A percentile compares a stretch with the other conserved stretches of the same genome.
These are phyloP conservation scores for Phaseolus coccineus DNA, from an alignment of 331 rosid genomes.

Conservation along the genomic window DNA sequence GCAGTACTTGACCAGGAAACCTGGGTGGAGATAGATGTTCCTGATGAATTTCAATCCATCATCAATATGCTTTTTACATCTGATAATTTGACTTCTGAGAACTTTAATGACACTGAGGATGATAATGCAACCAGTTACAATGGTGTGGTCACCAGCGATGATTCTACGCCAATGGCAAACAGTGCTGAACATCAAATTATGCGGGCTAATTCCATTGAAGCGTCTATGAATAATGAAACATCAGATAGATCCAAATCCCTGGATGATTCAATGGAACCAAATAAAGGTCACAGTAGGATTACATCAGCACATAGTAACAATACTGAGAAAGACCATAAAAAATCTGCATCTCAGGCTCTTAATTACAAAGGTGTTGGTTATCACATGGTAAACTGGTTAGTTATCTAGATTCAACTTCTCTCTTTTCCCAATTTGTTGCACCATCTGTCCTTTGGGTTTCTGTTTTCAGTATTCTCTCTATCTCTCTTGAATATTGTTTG, in stretches of 20 bases:
- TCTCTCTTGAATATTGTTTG: neutral
- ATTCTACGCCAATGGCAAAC: constrained; percentile 44
- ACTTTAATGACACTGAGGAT: constrained; percentile 61
- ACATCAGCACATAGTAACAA: constrained; percentile 58
- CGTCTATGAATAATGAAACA: constrained; percentile 45
- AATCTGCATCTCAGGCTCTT: constrained; percentile 76
- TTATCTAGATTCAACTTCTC: constrained; percentile 48
- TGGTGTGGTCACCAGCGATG: constrained; percentile 57
- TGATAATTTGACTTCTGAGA: constrained; percentile 59
- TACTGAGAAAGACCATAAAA: constrained; percentile 78
- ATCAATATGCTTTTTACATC: constrained; percentile 60
- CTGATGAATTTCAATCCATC: constrained; percentile 96
- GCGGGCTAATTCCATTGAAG: constrained; percentile 58
- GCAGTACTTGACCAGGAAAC: constrained; percentile 99
- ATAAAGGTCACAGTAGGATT: constrained; percentile 53
- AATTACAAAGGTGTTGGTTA: constrained; percentile 78
- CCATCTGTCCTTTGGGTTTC: constrained; percentile 8
- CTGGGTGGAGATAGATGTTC: constrained; percentile 98
- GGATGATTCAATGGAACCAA: constrained; percentile 48
- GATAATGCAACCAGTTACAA: constrained; percentile 47
- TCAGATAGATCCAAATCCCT: constrained; percentile 38
- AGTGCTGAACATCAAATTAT: constrained; percentile 53
- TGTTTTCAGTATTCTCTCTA: neutral
- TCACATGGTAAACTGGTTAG: constrained; percentile 99
- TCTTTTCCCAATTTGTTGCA: neutral